phyloP scores from a whole-genome alignment of 2,329 filamentous ascomycete genomes.

The Aureobasidium melanogenum region DNA sequence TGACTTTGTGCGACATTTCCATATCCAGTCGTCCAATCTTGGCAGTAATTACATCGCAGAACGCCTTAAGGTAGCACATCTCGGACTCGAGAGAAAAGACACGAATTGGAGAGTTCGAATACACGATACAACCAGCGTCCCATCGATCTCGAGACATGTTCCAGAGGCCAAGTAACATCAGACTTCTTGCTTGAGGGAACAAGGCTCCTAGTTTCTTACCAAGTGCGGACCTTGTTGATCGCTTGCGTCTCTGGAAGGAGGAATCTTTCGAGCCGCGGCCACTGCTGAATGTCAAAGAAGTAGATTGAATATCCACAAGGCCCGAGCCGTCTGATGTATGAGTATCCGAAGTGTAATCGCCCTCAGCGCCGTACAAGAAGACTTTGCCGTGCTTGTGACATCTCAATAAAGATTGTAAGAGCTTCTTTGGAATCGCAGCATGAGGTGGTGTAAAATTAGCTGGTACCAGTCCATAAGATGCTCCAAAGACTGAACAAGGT shows the following conservation, averaged over 20 bases:
- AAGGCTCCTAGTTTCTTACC: conserved; percentile 3
- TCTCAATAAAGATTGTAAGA: conserved; percentile 19
- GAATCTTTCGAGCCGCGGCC: neutral
- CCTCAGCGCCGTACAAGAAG: conserved; percentile 25
- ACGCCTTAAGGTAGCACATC: conserved; percentile 35
- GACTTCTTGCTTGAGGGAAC: conserved; percentile 37
- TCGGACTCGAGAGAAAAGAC: conserved; percentile 33
- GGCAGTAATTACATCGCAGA: conserved; percentile 35
- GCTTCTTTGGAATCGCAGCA: conserved; percentile 3
- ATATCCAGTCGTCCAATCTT: conserved; percentile 33
- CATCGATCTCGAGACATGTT: conserved; percentile 33
- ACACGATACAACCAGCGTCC: conserved; percentile 38
- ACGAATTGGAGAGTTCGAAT: conserved; percentile 37
- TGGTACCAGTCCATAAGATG: conserved; percentile 2
- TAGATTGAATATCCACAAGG: neutral
- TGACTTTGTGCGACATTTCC: conserved; percentile 36
- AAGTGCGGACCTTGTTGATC: neutral
- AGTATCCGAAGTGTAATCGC: conserved; percentile 10
- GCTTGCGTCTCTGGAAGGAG: neutral
- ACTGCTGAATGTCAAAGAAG: neutral
- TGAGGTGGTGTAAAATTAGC: neutral
- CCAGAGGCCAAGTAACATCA: conserved; percentile 45
- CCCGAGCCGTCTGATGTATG: neutral
- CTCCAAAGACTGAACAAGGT: neutral
- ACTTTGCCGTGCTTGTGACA: conserved; percentile 28